Percentiles rank a stretch among this genome's conserved stretches.
Evolutionary conservation across 176 grass and related monocot species (phyloP).

Genomic region (Carex scoparia): DNA sequence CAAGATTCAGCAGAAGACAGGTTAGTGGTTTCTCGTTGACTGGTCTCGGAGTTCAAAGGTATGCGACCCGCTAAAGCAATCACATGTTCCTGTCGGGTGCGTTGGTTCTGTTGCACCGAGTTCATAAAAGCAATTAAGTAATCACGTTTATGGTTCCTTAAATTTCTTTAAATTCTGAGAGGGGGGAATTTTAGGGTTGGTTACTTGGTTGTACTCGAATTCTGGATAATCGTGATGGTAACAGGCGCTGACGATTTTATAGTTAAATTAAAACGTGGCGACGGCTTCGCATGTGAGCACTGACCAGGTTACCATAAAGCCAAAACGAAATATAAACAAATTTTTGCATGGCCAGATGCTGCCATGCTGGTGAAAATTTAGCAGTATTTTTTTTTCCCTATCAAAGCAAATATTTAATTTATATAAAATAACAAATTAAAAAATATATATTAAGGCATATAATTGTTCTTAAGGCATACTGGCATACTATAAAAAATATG

Average conservation of each 20-base stretch:
- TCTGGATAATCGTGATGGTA: slow-evolving; percentile 25
- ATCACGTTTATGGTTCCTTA: neutral
- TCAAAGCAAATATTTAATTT: neutral
- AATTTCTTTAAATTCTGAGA: neutral
- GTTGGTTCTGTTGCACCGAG: neutral
- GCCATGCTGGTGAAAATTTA: neutral
- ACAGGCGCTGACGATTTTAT: neutral
- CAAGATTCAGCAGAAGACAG: neutral
- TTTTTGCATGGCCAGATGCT: slow-evolving; percentile 8
- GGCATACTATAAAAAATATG: neutral
- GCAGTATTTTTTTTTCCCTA: neutral
- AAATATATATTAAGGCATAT: neutral
- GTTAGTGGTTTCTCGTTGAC: neutral
- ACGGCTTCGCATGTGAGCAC: neutral
- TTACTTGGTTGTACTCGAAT: neutral
- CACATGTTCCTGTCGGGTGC: neutral
- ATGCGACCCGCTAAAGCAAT: neutral
- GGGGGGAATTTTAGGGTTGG: neutral
- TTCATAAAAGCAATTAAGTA: neutral
- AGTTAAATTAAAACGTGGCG: neutral
- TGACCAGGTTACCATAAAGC: neutral
- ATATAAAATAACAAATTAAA: neutral
- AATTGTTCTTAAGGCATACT: neutral
- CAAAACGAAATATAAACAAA: neutral
- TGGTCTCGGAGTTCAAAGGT: neutral